Percentiles rank a stretch among this genome's conserved stretches.
These are phyloP conservation scores for Trichophyton rubrum DNA, from an alignment of 2,329 filamentous ascomycete species.

Conservation along the genomic window DNA sequence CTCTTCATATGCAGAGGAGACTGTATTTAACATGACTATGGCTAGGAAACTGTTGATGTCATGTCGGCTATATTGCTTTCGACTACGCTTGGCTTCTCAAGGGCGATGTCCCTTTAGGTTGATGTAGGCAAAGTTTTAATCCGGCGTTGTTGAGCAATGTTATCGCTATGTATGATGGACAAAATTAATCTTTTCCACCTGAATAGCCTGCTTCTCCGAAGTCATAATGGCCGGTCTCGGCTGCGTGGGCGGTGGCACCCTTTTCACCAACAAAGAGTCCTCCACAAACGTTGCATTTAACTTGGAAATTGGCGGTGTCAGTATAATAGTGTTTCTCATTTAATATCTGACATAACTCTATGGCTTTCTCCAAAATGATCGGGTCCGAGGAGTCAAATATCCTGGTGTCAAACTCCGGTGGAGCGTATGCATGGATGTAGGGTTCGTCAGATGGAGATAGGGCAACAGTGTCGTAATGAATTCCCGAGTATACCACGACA, in stretches of 20 bases:
- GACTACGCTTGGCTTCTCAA: background rate
- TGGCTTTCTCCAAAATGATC: slow-evolving; percentile 47
- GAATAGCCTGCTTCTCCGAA: slow-evolving; percentile 36
- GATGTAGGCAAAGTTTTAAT: background rate
- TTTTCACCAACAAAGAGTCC: slow-evolving; percentile 34
- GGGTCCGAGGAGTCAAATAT: slow-evolving; percentile 52
- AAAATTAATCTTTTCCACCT: background rate
- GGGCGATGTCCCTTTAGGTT: background rate
- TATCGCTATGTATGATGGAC: background rate
- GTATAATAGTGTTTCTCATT: slow-evolving; percentile 72
- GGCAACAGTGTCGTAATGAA: slow-evolving; percentile 85
- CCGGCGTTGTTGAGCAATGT: background rate
- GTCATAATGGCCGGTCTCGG: slow-evolving; percentile 36
- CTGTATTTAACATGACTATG: background rate
- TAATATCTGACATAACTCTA: slow-evolving; percentile 53
- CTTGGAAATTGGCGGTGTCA: slow-evolving; percentile 66
- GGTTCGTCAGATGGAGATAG: slow-evolving; percentile 41
- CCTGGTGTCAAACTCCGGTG: slow-evolving; percentile 67
- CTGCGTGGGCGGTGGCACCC: slow-evolving; percentile 36
- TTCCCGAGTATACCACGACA: slow-evolving; percentile 78
- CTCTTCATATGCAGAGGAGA: background rate
- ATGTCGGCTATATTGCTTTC: background rate
- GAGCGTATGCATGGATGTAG: slow-evolving; percentile 35
- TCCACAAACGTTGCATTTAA: slow-evolving; percentile 57
- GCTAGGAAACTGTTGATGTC: background rate